Conservation (phyloP, 257 asterid species). For the Gentiana straminea region DNA sequence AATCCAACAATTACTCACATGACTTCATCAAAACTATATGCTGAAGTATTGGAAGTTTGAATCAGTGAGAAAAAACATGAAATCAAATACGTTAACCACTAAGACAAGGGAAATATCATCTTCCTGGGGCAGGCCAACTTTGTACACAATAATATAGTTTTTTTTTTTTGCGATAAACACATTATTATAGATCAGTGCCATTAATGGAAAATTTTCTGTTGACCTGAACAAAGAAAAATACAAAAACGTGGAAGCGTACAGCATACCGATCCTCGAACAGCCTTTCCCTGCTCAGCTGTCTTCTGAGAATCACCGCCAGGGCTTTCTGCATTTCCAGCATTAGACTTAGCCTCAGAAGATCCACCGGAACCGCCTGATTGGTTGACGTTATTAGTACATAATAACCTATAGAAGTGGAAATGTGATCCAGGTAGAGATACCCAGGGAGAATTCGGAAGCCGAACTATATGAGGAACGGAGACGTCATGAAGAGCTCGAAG, state of each 20-base stretch:
- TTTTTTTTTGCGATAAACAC: no score
- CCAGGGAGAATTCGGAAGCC: neutral
- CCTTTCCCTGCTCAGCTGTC: conserved; percentile 45
- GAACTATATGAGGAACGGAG: neutral
- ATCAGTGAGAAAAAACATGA: no score
- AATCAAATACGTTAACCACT: no score
- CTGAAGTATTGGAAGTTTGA: no score
- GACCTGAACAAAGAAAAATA: no score
- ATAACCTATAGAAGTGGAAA: conserved; percentile 16
- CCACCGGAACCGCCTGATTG: conserved; percentile 31
- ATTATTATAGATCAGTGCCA: no score
- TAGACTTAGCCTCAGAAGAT: conserved; percentile 24
- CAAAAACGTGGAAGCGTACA: no score
- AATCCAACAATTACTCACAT: neutral
- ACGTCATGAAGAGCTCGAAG: neutral
- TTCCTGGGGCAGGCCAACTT: no score
- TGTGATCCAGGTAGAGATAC: neutral
- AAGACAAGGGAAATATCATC: no score
- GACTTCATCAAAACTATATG: neutral
- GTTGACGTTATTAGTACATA: conserved; percentile 26
- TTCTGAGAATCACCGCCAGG: conserved; percentile 39
- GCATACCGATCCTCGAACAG: conserved; percentile 65
- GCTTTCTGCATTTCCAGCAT: conserved; percentile 31
- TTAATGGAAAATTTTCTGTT: no score
- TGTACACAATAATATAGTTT: no score